Evolutionary conservation across 2,329 filamentous ascomycete species (phyloP), one percentile per base, ranked within the genome.

Genomic region (Colletotrichum caudatum): DNA sequence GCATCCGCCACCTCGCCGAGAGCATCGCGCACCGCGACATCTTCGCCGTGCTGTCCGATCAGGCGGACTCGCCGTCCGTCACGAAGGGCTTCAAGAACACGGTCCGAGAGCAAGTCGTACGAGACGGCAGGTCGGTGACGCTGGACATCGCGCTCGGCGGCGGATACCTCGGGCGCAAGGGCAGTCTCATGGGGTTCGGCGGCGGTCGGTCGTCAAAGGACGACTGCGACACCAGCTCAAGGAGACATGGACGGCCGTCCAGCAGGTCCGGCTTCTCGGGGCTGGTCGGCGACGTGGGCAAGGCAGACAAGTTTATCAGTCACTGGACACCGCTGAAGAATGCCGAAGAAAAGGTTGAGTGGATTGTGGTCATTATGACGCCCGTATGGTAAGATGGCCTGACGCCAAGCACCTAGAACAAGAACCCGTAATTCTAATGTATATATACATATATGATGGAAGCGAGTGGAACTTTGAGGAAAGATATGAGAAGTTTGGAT

Each of bases 21-120:
- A 76, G 76, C 14, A 78, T 82, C 61, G 76, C 82, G 59, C 82
- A 85, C 58, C 83, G 82, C 73, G 87, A 90, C 71, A 81, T 89
- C 16, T 90, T 90, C 76, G 82, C 84, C 51, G 83, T 89, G n/a
- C 81, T 90, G 5, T 78, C 81, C 5, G 82, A 86, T n/a, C 82
- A 85, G 56, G 81, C 83, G 1, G 79, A 80, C n/a, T 81, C 84
- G 11, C 81, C 82, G 0, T 81, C 80, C 2, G 77, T 86, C 7
- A 82, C 81, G 2, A 84, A 82, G 61, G 79, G 81, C 0, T 86
- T 88, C 78, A 84, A 83, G 73, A 76, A 77, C 1, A 80, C 78
- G 0, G 84, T 90, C 2, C 80, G 81, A 29, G 81, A 84, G n/a
- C 76, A 77, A 8, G 74, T 84, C 1, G 66, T 81, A 0, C 73